These are phyloP conservation scores for Tricholoma furcatifolium DNA, from an alignment of 768 basidiomycete species.

Conservation along the genomic window DNA sequence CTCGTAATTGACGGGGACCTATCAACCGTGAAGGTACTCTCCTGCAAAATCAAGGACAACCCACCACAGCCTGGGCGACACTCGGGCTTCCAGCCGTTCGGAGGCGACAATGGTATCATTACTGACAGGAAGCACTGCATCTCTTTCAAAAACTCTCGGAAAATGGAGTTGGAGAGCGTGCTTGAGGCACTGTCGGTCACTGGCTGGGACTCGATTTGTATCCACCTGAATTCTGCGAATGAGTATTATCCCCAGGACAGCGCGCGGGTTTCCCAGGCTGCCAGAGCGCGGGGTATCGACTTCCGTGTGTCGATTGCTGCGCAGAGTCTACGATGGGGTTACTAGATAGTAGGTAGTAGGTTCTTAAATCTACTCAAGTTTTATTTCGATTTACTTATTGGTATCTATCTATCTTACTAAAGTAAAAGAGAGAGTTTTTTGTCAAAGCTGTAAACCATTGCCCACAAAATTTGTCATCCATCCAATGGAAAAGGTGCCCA, in stretches of 20 bases:
- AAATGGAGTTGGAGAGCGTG: neutral
- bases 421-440: too few species aligned
- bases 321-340: neutral
- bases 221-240: neutral
- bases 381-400: neutral
- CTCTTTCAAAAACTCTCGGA: neutral
- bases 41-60: too few species aligned
- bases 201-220: slow-evolving; percentile 4
- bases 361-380: too few species aligned
- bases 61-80: too few species aligned
- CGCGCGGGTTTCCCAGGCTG: neutral
- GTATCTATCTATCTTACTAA: neutral
- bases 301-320: neutral
- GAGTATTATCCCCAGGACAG: neutral
- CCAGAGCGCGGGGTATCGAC: slow-evolving; percentile 1
- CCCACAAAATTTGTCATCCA: too few species aligned
- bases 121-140: neutral
- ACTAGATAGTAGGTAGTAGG: neutral
- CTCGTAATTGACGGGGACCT: slow-evolving; percentile 2
- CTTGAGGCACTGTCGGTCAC: slow-evolving; percentile 4
- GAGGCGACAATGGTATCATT: neutral
- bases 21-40: neutral
- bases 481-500: too few species aligned
- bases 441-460: too few species aligned
- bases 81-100: too few species aligned